These are phyloP conservation scores for Tetradesmus obliquus DNA, from an alignment of 139 green algal species.

Conservation along the genomic window DNA sequence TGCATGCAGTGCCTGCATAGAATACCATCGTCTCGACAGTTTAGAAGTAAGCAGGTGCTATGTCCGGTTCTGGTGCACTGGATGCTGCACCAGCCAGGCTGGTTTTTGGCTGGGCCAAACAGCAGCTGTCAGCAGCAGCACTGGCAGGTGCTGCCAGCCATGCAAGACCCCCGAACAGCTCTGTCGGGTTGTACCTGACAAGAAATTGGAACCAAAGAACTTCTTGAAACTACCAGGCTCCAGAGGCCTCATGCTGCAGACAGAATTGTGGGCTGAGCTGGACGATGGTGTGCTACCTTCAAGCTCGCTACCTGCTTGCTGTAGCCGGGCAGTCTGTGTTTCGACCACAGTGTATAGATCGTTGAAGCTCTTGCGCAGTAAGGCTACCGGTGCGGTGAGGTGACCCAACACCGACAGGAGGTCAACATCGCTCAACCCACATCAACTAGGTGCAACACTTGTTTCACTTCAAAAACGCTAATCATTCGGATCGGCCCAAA, in stretches of 20 bases:
- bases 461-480: neutral
- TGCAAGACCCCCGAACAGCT: neutral
- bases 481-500: neutral
- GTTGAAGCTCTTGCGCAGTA: neutral
- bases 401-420: neutral
- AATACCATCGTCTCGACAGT: neutral
- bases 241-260: neutral
- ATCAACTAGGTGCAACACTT: neutral
- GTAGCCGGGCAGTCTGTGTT: no score
- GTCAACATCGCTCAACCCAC: neutral
- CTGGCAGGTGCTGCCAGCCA: neutral
- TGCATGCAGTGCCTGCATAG: neutral
- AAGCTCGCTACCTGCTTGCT: neutral
- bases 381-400: neutral
- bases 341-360: no score
- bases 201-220: neutral
- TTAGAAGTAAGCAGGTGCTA: neutral
- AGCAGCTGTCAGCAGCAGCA: neutral
- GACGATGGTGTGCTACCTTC: neutral
- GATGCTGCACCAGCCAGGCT: neutral
- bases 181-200: neutral
- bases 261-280: neutral
- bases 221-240: constrained; percentile 2
- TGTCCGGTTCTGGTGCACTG: neutral
- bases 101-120: neutral